A percentile compares a stretch with the other conserved stretches of the same genome.
phyloP scores from a whole-genome alignment of 1,284 basidiomycete species.

The Apiotrichum siamense region DNA sequence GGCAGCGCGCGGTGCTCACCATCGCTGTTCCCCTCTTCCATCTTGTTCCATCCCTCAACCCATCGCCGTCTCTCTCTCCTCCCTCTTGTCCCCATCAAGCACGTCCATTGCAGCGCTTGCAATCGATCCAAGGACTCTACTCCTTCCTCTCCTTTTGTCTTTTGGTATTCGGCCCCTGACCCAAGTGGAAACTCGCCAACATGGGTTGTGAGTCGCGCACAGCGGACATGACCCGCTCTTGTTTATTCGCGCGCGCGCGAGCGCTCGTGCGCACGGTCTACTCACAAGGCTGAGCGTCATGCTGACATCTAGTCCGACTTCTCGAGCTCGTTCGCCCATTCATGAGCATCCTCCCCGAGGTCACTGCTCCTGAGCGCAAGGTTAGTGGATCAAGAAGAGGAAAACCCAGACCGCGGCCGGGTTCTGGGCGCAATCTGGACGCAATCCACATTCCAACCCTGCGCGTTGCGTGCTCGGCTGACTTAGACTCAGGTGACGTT shows the following conservation, averaged over 20 bases:
- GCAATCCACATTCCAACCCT: too few relatives aligned
- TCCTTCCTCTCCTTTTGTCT: background rate
- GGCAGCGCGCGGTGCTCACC: too few relatives aligned
- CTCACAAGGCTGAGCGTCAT: background rate
- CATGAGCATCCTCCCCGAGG: slow-evolving; percentile 87
- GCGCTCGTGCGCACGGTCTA: background rate
- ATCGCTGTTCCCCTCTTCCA: background rate
- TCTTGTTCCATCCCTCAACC: background rate
- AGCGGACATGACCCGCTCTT: too few relatives aligned
- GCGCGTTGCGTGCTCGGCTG: too few relatives aligned
- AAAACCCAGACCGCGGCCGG: too few relatives aligned
- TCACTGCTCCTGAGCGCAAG: slow-evolving; percentile 92
- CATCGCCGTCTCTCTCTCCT: background rate
- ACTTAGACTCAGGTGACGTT: slow-evolving; percentile 65
- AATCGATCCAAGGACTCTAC: slow-evolving; percentile 1
- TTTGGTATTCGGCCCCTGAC: slow-evolving; percentile 15
- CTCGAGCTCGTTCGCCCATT: slow-evolving; percentile 93
- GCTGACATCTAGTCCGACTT: slow-evolving; percentile 65
- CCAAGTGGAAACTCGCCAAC: slow-evolving; percentile 21
- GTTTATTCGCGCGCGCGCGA: too few relatives aligned
- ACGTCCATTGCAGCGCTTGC: background rate
- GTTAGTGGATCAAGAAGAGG: slow-evolving; percentile 53
- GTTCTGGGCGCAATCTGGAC: too few relatives aligned
- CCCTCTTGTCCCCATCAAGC: background rate
- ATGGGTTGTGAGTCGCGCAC: slow-evolving; percentile 38